These are phyloP conservation scores for Pichia membranifaciens DNA, from an alignment of 805 yeast species.

Conservation along the genomic window DNA sequence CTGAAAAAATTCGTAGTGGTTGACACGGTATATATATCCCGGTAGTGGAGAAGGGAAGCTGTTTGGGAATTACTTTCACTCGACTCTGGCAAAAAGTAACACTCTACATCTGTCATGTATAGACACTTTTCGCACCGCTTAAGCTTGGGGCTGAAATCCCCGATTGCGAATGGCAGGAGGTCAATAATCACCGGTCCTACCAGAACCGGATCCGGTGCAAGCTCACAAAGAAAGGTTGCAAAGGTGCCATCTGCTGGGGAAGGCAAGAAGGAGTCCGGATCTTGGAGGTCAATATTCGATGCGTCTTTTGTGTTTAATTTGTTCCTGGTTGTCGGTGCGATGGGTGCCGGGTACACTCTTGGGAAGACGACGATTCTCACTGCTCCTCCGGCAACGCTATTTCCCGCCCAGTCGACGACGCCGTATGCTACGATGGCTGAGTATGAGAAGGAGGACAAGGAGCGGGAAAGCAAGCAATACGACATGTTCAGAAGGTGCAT, in stretches of 20 bases:
- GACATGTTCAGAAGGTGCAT: conserved; percentile 26
- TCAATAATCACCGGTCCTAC: conserved; percentile 7
- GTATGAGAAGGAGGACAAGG: conserved; percentile 12
- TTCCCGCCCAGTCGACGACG: conserved; percentile 26
- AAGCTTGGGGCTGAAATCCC: background rate
- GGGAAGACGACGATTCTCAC: conserved; percentile 24
- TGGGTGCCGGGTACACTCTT: conserved; percentile 31
- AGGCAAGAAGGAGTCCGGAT: background rate
- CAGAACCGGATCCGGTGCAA: conserved; percentile 5
- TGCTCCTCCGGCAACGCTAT: conserved; percentile 26
- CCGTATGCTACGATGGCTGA: conserved; percentile 16
- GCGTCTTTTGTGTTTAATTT: conserved; percentile 25
- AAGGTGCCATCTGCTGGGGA: background rate
- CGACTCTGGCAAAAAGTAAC: too few relatives aligned
- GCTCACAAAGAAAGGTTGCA: background rate
- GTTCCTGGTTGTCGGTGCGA: conserved; percentile 26
- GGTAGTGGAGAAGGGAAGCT: too few relatives aligned
- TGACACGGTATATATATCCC: too few relatives aligned
- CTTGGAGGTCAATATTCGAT: conserved; percentile 16
- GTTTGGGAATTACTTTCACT: too few relatives aligned
- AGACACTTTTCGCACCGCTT: background rate
- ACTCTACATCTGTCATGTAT: too few relatives aligned
- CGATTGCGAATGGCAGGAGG: background rate
- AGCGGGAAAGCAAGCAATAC: conserved; percentile 11
- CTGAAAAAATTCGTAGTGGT: too few relatives aligned